Conservation (phyloP, 768 basidiomycete genomes). For the Hypholoma sublateritium region DNA sequence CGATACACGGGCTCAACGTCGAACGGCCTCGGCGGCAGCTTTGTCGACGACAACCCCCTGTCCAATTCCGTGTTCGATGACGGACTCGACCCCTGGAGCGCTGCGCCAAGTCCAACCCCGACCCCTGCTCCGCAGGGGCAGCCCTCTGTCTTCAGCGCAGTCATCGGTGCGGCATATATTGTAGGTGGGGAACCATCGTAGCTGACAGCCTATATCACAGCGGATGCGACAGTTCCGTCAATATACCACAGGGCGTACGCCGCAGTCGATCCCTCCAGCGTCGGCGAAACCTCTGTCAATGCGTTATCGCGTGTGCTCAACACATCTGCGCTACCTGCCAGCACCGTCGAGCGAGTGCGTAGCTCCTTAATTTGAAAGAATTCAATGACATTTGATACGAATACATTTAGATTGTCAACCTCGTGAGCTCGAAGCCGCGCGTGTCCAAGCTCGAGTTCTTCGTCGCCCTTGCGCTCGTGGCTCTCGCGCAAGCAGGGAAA, state of each 20-base stretch:
- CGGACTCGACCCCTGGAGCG: conserved; percentile 79
- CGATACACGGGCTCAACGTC: conserved; percentile 56
- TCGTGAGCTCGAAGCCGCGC: conserved; percentile 77
- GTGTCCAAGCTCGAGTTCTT: conserved; percentile 92
- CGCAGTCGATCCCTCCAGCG: conserved; percentile 65
- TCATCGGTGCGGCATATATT: conserved; percentile 53
- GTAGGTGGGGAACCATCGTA: background rate
- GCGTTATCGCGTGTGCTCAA: conserved; percentile 77
- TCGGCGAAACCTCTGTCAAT: conserved; percentile 81
- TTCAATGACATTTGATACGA: background rate
- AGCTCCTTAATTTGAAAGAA: background rate
- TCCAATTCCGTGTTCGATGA: conserved; percentile 76
- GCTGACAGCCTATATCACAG: conserved; percentile 33
- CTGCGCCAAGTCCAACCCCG: conserved; percentile 69
- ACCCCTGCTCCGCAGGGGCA: conserved; percentile 54
- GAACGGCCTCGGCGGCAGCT: conserved; percentile 66
- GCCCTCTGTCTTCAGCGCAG: conserved; percentile 59
- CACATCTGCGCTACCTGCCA: conserved; percentile 78
- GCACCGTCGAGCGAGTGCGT: conserved; percentile 77
- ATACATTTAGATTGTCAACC: conserved; percentile 73
- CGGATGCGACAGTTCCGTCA: conserved; percentile 77
- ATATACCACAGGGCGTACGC: conserved; percentile 76
- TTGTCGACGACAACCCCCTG: conserved; percentile 77
- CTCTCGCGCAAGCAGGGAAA: conserved; percentile 80
- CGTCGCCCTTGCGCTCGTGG: conserved; percentile 85